A percentile compares a stretch with the other conserved stretches of the same genome.
Evolutionary conservation across 2,329 filamentous ascomycete genomes (phyloP).

Genomic region (Pseudogymnoascus sp.): DNA sequence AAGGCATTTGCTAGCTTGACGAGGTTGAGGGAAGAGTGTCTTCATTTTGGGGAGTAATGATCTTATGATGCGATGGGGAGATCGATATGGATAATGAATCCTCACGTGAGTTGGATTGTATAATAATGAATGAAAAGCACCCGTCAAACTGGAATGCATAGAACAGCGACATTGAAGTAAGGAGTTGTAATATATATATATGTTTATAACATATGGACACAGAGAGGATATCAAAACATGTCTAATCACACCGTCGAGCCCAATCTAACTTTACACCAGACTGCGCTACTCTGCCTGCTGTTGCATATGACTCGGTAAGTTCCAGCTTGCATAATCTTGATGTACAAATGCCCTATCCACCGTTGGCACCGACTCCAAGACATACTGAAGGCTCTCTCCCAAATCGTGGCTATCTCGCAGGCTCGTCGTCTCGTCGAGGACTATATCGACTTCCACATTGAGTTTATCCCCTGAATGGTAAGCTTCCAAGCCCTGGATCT

Average conservation of each 20-base stretch:
- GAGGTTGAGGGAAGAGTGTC: not conserved
- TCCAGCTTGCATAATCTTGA: conserved; percentile 32
- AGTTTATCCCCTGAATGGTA: conserved; percentile 57
- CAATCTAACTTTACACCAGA: not conserved
- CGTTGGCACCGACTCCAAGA: conserved; percentile 40
- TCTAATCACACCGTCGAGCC: not conserved
- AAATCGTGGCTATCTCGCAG: conserved; percentile 49
- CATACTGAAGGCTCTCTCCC: conserved; percentile 56
- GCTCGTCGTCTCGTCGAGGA: conserved; percentile 46
- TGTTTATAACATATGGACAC: not conserved
- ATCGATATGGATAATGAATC: not conserved
- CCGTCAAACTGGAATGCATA: not conserved
- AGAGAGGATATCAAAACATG: not conserved
- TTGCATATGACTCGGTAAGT: conserved; percentile 30
- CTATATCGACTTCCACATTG: conserved; percentile 54
- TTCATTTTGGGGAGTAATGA: not conserved
- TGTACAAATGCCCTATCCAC: conserved; percentile 36
- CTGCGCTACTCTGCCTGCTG: conserved; percentile 20
- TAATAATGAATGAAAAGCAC: not conserved
- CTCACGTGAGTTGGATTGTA: not conserved
- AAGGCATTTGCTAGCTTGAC: conserved; percentile 36
- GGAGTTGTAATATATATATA: not conserved
- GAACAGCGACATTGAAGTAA: not conserved
- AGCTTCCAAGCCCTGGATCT: conserved; percentile 46
- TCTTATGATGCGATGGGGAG: not conserved